Evolutionary conservation across 768 basidiomycete species (phyloP), one percentile per base, ranked within the genome.

Genomic region (Cystobasidium ongulense): DNA sequence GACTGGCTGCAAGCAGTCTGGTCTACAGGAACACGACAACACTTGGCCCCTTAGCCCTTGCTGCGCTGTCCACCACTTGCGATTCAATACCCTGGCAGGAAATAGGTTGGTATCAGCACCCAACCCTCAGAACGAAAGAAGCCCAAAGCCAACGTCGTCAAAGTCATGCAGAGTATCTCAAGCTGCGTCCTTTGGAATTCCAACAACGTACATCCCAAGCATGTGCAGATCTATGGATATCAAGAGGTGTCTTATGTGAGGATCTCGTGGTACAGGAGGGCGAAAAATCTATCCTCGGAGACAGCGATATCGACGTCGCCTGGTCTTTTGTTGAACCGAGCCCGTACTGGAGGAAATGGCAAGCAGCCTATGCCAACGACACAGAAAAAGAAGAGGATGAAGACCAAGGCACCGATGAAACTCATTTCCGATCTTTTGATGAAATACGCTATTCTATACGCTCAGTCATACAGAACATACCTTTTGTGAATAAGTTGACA

Each of bases 391-490:
- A 64, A 25, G 63, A 35, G 15, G 17, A 64, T 7, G 63, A 64
- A 64, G 63, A 38, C 4, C 4, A 64, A 7, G 63, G 63, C 10
- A 64, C 63, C 2, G 63, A 35, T 5, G 63, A 29, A 36, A 64
- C 4, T 15, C 63, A 38, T 25, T 64, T 64, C 29, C 63, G 63
- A 5, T 64, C 63, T 27, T 64, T 79, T 72, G 79, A 77, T 57
- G 80, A 80, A 33, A 74, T 80, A 0, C 75, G 77, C 18, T 78
- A 72, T 75, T 80, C 79, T 0, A 52, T 80, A 0, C 77, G 80
- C 21, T 79, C 79, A 8, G 75, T 74, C 23, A 13, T 77, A 1
- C 33, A 61, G 0, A 52, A 76, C 15, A 63, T 79, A 46, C 13
- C 57, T 21, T 11, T 23, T 29, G 39, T 36, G 0, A 23, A 39